Percentiles rank a stretch among this genome's conserved stretches.
Evolutionary conservation across 768 basidiomycete species (phyloP).

Genomic region (Lactifluus subvellereus): DNA sequence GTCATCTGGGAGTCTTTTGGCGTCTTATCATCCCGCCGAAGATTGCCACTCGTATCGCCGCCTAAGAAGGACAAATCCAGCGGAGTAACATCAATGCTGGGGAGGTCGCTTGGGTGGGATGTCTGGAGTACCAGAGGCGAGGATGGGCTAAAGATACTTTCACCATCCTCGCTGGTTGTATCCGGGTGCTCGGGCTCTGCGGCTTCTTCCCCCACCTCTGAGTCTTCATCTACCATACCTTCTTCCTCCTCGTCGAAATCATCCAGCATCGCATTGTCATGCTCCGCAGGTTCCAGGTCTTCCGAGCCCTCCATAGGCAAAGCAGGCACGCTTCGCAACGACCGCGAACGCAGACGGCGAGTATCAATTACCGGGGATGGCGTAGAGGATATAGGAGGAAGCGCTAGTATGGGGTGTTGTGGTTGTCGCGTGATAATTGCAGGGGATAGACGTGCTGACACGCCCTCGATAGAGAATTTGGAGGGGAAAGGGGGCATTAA

Average conservation of each 20-base stretch:
- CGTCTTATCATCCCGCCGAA: conserved; percentile 18
- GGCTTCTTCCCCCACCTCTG: conserved; percentile 14
- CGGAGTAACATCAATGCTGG: conserved; percentile 8
- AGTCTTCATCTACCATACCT: conserved; percentile 25
- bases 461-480: conserved; percentile 20
- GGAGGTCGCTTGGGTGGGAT: conserved; percentile 1
- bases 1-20: not conserved
- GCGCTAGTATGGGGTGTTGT: conserved; percentile 20
- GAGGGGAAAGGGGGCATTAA: not conserved
- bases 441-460: conserved; percentile 22
- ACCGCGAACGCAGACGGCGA: conserved; percentile 14
- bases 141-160: not conserved
- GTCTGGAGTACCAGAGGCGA: not conserved
- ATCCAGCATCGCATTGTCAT: conserved; percentile 35
- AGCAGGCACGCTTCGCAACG: conserved; percentile 23
- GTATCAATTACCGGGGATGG: not conserved
- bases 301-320: conserved; percentile 32
- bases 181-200: conserved; percentile 14
- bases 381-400: conserved; percentile 19
- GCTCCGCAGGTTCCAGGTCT: conserved; percentile 33
- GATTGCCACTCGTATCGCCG: conserved; percentile 7
- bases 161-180: conserved; percentile 22
- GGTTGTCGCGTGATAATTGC: conserved; percentile 25
- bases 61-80: conserved; percentile 24
- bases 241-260: conserved; percentile 33